Conservation (phyloP, 495 filamentous ascomycete genomes). For the Aspergillus wentii region DNA sequence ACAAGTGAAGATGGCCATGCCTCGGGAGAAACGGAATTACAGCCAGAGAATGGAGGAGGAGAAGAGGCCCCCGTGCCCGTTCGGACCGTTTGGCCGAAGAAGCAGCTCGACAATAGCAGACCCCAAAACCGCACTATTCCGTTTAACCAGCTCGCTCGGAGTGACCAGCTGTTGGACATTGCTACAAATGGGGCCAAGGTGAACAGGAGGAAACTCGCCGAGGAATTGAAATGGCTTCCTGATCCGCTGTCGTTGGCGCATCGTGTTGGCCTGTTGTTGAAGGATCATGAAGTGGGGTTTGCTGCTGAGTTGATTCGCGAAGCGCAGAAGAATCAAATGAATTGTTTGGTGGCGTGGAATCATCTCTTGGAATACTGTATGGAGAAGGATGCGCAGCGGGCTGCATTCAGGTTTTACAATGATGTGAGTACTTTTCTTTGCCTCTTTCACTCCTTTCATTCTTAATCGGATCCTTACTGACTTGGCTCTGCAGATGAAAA, state of each 20-base stretch:
- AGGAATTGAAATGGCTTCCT: conserved; percentile 57
- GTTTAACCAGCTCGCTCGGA: too few species aligned
- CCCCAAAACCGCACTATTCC: too few species aligned
- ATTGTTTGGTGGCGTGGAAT: conserved; percentile 79
- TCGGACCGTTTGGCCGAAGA: too few species aligned
- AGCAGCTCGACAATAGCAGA: too few species aligned
- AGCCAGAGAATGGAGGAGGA: too few species aligned
- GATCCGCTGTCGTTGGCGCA: conserved; percentile 65
- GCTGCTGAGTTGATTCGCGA: conserved; percentile 61
- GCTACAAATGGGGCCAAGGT: too few species aligned
- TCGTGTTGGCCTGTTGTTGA: conserved; percentile 53
- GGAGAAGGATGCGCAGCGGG: conserved; percentile 48
- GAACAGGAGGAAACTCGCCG: too few species aligned
- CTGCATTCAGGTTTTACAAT: conserved; percentile 75
- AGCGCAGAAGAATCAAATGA: conserved; percentile 52
- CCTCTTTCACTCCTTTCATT: background rate
- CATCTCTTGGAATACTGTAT: conserved; percentile 70
- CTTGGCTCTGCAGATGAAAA: conserved; percentile 73
- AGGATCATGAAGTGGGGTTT: conserved; percentile 49
- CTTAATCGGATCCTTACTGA: conserved; percentile 7
- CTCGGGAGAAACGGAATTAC: too few species aligned
- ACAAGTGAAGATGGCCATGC: too few species aligned
- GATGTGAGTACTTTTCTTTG: conserved; percentile 50
- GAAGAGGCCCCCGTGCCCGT: too few species aligned
- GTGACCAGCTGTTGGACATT: too few species aligned